Evolutionary conservation across 2,329 filamentous ascomycete species (phyloP).

Genomic region (Eutypa lata): DNA sequence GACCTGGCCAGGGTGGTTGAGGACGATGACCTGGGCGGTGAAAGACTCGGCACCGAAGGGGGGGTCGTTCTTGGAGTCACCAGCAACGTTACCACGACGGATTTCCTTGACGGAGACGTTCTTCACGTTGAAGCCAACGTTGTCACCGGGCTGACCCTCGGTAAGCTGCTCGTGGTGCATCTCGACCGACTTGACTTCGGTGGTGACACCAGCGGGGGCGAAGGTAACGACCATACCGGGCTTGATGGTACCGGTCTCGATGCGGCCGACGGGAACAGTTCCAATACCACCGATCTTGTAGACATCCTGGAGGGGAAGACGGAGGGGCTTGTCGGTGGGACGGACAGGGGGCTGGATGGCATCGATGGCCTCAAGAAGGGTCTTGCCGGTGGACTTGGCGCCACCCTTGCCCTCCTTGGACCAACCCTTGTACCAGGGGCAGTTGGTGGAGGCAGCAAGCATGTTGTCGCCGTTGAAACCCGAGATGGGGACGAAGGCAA

Average conservation of each 20-base stretch:
- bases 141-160: conserved; percentile 97
- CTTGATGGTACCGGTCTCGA: conserved; percentile 98
- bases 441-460: conserved; percentile 85
- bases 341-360: conserved; percentile 88
- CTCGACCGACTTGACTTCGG: conserved; percentile 99
- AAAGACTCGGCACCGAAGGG: conserved; percentile 85
- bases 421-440: conserved; percentile 99
- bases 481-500: conserved; percentile 99
- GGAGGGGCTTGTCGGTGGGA: conserved; percentile 98
- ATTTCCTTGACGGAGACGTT: conserved; percentile 99
- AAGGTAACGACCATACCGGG: conserved; percentile 94
- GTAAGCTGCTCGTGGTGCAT: conserved; percentile 99
- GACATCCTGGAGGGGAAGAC: conserved; percentile 99
- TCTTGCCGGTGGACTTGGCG: conserved; percentile 83
- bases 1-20: conserved; percentile 99
- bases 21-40: conserved; percentile 99
- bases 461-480: conserved; percentile 99
- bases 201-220: conserved; percentile 97
- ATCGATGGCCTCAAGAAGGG: conserved; percentile 98
- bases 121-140: conserved; percentile 99
- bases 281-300: conserved; percentile 99
- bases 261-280: conserved; percentile 99
- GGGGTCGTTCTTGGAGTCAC: conserved; percentile 99
- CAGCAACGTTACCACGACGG: conserved; percentile 98
- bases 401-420: conserved; percentile 88